Evolutionary conservation across 306 rosid genomes (phyloP).

Genomic region (Cicer bijugum): DNA sequence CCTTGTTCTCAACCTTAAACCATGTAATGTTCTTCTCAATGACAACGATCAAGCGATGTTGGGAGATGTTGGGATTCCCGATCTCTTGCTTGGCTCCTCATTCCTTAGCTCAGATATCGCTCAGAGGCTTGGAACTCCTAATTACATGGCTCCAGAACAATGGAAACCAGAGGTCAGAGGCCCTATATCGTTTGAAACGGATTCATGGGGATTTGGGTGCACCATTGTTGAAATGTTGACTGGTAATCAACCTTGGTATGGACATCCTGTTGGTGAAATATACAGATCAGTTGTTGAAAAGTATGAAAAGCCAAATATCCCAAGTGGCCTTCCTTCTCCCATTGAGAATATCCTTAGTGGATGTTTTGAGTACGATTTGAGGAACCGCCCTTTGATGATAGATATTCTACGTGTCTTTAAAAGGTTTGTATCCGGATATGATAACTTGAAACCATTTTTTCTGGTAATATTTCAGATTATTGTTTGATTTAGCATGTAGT

Average conservation of each 20-base stretch:
- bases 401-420: conserved; percentile 70
- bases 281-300: conserved; percentile 64
- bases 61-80: conserved; percentile 91
- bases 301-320: conserved; percentile 78
- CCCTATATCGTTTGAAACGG: conserved; percentile 85
- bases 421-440: conserved; percentile 57
- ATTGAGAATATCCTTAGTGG: conserved; percentile 72
- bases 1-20: conserved; percentile 82
- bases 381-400: conserved; percentile 77
- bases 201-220: conserved; percentile 97
- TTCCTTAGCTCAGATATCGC: conserved; percentile 58
- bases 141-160: conserved; percentile 98
- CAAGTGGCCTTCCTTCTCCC: conserved; percentile 83
- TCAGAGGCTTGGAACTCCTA: conserved; percentile 85
- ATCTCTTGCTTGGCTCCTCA: conserved; percentile 69
- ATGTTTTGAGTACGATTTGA: conserved; percentile 92
- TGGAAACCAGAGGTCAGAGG: conserved; percentile 93
- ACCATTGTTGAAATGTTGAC: conserved; percentile 87
- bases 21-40: conserved; percentile 68
- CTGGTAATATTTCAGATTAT: conserved; percentile 14
- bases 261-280: conserved; percentile 67
- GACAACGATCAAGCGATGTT: conserved; percentile 75
- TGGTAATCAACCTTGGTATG: conserved; percentile 84
- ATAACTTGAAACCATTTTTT: conserved; percentile 27
- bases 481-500: conserved; percentile 5